Evolutionary conservation across 768 basidiomycete genomes (phyloP).

Genomic region (Lactifluus echinatus): DNA sequence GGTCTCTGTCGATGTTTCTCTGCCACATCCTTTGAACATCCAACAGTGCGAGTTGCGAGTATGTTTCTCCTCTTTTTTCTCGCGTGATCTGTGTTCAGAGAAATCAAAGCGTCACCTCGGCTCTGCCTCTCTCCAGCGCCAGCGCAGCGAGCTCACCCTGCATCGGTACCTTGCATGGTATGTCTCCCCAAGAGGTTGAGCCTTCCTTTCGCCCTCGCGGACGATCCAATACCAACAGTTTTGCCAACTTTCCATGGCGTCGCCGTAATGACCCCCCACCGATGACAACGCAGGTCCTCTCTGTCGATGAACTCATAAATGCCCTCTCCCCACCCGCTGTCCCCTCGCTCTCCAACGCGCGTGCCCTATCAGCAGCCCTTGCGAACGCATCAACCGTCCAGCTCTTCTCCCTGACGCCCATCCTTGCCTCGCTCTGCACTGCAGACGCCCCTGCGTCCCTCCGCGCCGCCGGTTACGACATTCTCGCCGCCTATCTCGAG

Average conservation of each 20-base stretch:
- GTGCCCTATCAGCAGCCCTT: slow-evolving; percentile 43
- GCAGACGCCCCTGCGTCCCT: slow-evolving; percentile 44
- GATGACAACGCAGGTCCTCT: background rate
- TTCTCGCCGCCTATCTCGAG: slow-evolving; percentile 62
- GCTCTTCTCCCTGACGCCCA: slow-evolving; percentile 44
- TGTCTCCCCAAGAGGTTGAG: slow-evolving; percentile 26
- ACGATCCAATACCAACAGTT: slow-evolving; percentile 37
- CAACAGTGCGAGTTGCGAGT: background rate
- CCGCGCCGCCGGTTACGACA: slow-evolving; percentile 64
- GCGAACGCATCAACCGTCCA: slow-evolving; percentile 39
- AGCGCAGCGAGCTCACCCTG: background rate
- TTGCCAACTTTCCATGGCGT: slow-evolving; percentile 35
- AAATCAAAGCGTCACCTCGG: background rate
- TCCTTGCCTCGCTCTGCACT: slow-evolving; percentile 53
- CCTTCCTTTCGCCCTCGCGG: slow-evolving; percentile 28
- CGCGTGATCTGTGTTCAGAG: background rate
- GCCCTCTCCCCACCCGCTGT: slow-evolving; percentile 44
- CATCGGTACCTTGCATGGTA: slow-evolving; percentile 10
- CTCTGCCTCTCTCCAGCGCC: background rate
- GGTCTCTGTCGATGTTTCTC: background rate
- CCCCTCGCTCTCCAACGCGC: slow-evolving; percentile 58
- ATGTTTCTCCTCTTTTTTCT: background rate
- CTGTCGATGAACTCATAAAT: slow-evolving; percentile 41
- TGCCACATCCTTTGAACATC: background rate
- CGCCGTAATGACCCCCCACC: slow-evolving; percentile 12